phyloP scores from a whole-genome alignment of 1,284 basidiomycete genomes.

The Ustilago tritici region DNA sequence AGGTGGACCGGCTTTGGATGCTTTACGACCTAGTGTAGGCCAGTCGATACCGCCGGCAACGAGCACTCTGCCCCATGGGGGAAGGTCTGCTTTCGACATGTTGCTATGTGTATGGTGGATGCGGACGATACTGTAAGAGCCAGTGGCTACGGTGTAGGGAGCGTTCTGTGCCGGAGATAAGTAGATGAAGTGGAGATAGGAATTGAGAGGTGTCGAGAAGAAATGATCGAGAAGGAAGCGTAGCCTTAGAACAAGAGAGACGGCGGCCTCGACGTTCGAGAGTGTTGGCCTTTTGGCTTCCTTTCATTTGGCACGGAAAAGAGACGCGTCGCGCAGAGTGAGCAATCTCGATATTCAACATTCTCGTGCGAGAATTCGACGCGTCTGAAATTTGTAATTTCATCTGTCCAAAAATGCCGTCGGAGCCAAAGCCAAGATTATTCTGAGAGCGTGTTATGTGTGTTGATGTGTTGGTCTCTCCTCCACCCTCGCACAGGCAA shows the following conservation, averaged over 20 bases:
- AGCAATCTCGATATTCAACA: not conserved
- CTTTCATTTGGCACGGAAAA: not conserved
- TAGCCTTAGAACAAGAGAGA: not conserved
- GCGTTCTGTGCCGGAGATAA: not conserved
- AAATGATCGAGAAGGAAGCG: not conserved
- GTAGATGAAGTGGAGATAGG: not conserved
- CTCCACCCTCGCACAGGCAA: not conserved
- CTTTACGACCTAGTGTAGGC: constrained; percentile 71
- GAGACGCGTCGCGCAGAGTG: constrained; percentile 14
- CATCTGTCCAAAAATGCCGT: not conserved
- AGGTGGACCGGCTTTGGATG: constrained; percentile 38
- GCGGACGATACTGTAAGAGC: not conserved
- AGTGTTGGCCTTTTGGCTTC: not conserved
- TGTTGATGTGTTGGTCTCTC: constrained; percentile 16
- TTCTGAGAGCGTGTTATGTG: too few species aligned
- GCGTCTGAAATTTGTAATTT: not conserved
- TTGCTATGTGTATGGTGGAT: not conserved
- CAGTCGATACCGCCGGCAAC: constrained; percentile 88
- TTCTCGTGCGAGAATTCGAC: constrained; percentile 1
- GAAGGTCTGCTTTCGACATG: constrained; percentile 40
- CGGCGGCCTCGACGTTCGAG: constrained; percentile 2
- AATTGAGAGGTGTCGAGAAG: not conserved
- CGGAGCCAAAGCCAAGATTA: too few species aligned
- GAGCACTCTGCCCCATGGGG: constrained; percentile 74
- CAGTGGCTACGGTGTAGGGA: not conserved